Conservation (phyloP, 805 yeast species). For the Saturnispora halmiae region DNA sequence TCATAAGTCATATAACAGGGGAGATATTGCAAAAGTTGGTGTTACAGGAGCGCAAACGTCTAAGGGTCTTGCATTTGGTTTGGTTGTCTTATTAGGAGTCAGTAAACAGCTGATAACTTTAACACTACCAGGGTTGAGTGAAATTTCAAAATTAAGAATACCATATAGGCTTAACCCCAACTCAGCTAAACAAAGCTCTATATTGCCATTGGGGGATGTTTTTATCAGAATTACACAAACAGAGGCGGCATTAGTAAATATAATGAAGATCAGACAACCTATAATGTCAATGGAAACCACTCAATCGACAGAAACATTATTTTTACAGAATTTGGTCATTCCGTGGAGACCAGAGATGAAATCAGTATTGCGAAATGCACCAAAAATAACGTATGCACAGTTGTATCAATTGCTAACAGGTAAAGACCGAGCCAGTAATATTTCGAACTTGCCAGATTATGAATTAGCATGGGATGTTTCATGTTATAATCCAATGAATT, state of each 20-base stretch:
- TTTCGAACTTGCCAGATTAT: conserved; percentile 39
- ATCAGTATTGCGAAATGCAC: conserved; percentile 80
- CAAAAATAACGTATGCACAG: conserved; percentile 50
- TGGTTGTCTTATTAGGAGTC: conserved; percentile 24
- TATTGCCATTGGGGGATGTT: conserved; percentile 40
- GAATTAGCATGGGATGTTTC: conserved; percentile 42
- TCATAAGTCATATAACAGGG: conserved; percentile 52
- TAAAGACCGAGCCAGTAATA: conserved; percentile 46
- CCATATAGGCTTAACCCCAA: conserved; percentile 35
- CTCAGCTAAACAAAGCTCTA: conserved; percentile 36
- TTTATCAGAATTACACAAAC: conserved; percentile 46
- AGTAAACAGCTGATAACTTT: conserved; percentile 26
- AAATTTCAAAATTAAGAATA: conserved; percentile 40
- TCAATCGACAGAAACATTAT: conserved; percentile 45
- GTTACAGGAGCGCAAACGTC: conserved; percentile 33
- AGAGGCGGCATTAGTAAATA: conserved; percentile 44
- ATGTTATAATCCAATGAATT: conserved; percentile 30
- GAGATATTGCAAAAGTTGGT: conserved; percentile 40
- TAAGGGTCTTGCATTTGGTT: conserved; percentile 21
- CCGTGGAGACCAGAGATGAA: conserved; percentile 76
- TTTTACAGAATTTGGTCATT: conserved; percentile 55
- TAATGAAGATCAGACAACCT: conserved; percentile 36
- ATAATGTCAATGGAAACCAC: conserved; percentile 22
- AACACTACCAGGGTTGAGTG: conserved; percentile 56
- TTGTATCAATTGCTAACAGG: conserved; percentile 66